These are phyloP conservation scores for Mortierella hygrophila DNA, from an alignment of 192 early-diverging fungal genomes.

Conservation along the genomic window DNA sequence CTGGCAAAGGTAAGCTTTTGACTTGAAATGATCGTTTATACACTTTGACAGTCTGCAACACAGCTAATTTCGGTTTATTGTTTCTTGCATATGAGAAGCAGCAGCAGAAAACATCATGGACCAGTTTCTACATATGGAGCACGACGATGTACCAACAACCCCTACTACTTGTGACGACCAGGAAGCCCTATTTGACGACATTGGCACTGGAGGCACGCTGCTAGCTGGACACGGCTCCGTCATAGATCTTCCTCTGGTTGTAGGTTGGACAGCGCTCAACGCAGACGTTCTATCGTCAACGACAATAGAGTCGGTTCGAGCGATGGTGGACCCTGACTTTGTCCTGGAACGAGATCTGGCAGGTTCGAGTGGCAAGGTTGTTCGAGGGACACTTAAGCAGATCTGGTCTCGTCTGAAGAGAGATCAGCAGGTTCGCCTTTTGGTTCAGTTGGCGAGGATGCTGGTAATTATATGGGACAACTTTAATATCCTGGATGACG, in stretches of 20 bases:
- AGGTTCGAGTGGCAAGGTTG: neutral
- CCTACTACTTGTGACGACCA: neutral
- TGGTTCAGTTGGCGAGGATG: slow-evolving; percentile 1
- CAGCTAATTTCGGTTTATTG: neutral
- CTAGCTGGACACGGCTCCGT: neutral
- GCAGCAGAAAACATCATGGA: neutral
- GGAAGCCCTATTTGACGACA: neutral
- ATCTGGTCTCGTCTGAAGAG: slow-evolving; percentile 12
- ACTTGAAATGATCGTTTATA: neutral
- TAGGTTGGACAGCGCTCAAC: neutral
- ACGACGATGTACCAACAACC: neutral
- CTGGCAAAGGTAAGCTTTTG: neutral
- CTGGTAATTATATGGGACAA: slow-evolving; percentile 19
- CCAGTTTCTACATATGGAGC: neutral
- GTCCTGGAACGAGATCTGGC: slow-evolving; percentile 1
- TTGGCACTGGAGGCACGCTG: neutral
- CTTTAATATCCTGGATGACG: slow-evolving; percentile 20
- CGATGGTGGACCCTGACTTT: slow-evolving; percentile 14
- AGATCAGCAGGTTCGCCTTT: neutral
- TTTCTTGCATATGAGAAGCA: too few relatives aligned
- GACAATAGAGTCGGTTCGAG: neutral
- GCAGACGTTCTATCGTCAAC: neutral
- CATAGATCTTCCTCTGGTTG: neutral
- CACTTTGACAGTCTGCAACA: neutral
- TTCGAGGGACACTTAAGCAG: neutral